Conservation (phyloP, 352 stramenopile species). For the Blastocystis sp. region DNA sequence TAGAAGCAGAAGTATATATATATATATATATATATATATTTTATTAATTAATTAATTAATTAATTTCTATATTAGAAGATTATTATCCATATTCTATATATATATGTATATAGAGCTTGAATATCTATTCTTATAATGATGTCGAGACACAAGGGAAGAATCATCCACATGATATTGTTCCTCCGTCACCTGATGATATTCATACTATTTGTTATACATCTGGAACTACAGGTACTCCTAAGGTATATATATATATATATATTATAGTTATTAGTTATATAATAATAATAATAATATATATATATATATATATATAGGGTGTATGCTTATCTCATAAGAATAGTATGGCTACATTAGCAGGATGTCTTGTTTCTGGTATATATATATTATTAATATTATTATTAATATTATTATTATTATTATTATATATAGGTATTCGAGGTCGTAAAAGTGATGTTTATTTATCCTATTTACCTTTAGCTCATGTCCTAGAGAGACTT, state of each 20-base stretch:
- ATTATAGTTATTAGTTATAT: too few relatives aligned
- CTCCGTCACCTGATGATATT: conserved; percentile 56
- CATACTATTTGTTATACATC: conserved; percentile 80
- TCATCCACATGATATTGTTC: too few relatives aligned
- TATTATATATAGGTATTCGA: conserved; percentile 13
- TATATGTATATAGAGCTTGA: conserved; percentile 46
- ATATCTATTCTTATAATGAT: too few relatives aligned
- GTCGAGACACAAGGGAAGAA: too few relatives aligned
- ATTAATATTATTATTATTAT: conserved; percentile 48
- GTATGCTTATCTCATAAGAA: conserved; percentile 59
- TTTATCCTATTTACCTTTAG: conserved; percentile 78
- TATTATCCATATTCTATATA: conserved; percentile 49
- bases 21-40: too few relatives aligned
- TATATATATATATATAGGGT: too few relatives aligned
- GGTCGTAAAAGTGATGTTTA: conserved; percentile 55
- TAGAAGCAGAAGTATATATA: too few relatives aligned
- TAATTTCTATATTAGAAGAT: too few relatives aligned
- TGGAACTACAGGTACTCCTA: conserved; percentile 78
- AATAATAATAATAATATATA: too few relatives aligned
- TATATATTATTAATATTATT: conserved; percentile 60
- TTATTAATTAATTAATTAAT: too few relatives aligned
- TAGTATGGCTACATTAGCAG: conserved; percentile 48
- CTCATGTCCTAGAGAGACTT: conserved; percentile 79
- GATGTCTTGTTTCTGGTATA: conserved; percentile 31
- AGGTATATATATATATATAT: conserved; percentile 74